Conservation (phyloP, 1,139 yeast species). For the Yamadazyma triangularis region DNA sequence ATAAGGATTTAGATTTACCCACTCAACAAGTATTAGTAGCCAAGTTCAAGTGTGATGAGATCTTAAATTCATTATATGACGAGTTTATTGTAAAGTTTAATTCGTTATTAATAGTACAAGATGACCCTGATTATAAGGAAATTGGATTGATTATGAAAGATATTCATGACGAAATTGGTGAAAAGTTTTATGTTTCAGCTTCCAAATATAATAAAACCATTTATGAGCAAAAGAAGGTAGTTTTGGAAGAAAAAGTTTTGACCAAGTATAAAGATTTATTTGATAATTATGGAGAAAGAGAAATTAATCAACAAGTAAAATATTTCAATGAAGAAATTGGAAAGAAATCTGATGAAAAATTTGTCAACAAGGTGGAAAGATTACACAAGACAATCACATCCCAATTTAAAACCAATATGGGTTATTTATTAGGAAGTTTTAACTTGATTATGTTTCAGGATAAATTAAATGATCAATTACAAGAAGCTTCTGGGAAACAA, state of each 20-base stretch:
- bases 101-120: slow-evolving; percentile 12
- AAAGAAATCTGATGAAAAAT: slow-evolving; percentile 18
- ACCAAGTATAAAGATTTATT: slow-evolving; percentile 40
- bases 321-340: slow-evolving; percentile 16
- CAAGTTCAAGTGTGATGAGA: slow-evolving; percentile 91
- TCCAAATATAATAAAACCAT: slow-evolving; percentile 66
- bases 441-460: slow-evolving; percentile 11
- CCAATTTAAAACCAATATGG: slow-evolving; percentile 5
- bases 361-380: slow-evolving; percentile 13
- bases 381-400: slow-evolving; percentile 5
- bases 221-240: slow-evolving; percentile 55
- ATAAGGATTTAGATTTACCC: slow-evolving; percentile 92
- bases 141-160: slow-evolving; percentile 38
- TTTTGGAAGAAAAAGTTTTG: slow-evolving; percentile 45
- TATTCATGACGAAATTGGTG: slow-evolving; percentile 43
- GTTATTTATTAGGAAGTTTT: slow-evolving; percentile 11
- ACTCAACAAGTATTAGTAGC: slow-evolving; percentile 96
- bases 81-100: slow-evolving; percentile 38
- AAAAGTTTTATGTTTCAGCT: slow-evolving; percentile 62
- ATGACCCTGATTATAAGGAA: slow-evolving; percentile 27
- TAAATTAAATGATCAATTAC: slow-evolving; percentile 18
- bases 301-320: slow-evolving; percentile 13
- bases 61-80: slow-evolving; percentile 48
- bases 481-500: slow-evolving; percentile 27
- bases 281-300: slow-evolving; percentile 24